These are phyloP conservation scores for Coemansia sp. DNA, from an alignment of 192 early-diverging fungal genomes.

Conservation along the genomic window DNA sequence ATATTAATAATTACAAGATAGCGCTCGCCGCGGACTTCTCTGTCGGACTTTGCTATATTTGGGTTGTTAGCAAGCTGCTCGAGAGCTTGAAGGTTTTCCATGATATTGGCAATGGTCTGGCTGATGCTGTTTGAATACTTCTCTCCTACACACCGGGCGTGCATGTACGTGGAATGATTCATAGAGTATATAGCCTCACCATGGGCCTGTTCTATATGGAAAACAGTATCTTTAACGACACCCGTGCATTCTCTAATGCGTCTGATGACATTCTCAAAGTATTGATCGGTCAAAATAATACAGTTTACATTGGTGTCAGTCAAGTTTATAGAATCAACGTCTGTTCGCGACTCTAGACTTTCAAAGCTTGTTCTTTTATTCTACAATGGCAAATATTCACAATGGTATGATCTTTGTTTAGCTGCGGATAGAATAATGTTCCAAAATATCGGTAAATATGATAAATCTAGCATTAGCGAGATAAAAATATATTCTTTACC, in stretches of 20 bases:
- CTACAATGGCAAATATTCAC: too few relatives aligned
- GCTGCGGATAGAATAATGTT: neutral
- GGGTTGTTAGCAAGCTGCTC: slow-evolving; percentile 11
- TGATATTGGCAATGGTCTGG: slow-evolving; percentile 7
- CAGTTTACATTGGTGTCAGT: too few relatives aligned
- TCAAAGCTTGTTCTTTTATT: too few relatives aligned
- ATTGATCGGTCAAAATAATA: too few relatives aligned
- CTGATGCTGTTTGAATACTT: slow-evolving; percentile 17
- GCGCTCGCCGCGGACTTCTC: slow-evolving; percentile 9
- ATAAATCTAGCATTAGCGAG: neutral
- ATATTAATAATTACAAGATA: slow-evolving; percentile 8
- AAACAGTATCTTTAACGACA: slow-evolving; percentile 14
- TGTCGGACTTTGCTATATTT: slow-evolving; percentile 12
- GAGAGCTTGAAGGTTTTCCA: slow-evolving; percentile 11
- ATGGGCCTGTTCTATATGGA: slow-evolving; percentile 26
- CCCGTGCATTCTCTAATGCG: slow-evolving; percentile 20
- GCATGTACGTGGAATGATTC: slow-evolving; percentile 22
- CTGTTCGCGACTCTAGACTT: too few relatives aligned
- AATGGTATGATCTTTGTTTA: neutral
- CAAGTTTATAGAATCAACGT: too few relatives aligned
- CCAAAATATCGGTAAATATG: neutral
- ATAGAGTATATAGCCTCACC: slow-evolving; percentile 29
- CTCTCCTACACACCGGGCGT: slow-evolving; percentile 16
- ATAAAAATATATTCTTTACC: neutral
- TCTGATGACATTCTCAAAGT: slow-evolving; percentile 16